These are phyloP conservation scores for Elsinoe australis DNA, from an alignment of 2,329 filamentous ascomycete genomes.

Conservation along the genomic window DNA sequence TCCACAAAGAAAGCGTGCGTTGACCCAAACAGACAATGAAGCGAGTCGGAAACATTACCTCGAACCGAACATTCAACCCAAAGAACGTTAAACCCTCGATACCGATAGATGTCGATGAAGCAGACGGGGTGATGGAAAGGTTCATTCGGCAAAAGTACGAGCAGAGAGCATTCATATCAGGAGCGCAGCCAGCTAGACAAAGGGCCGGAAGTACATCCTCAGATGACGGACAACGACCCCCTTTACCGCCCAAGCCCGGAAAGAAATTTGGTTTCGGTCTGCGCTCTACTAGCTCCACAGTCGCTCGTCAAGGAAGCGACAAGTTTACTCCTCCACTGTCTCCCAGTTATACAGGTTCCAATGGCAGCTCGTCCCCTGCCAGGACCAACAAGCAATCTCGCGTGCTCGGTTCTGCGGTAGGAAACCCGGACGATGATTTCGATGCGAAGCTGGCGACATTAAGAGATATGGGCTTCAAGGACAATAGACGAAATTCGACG, in stretches of 20 bases:
- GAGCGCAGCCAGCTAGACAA: constrained; percentile 36
- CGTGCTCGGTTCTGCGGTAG: constrained; percentile 62
- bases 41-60: constrained; percentile 74
- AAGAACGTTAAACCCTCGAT: constrained; percentile 74
- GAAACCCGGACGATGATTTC: constrained; percentile 46
- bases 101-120: constrained; percentile 84
- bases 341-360: constrained; percentile 25
- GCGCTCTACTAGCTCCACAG: constrained; percentile 62
- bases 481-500: constrained; percentile 71
- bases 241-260: constrained; percentile 52
- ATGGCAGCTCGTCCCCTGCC: constrained; percentile 21
- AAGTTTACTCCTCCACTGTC: constrained; percentile 32
- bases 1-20: constrained; percentile 45
- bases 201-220: constrained; percentile 48
- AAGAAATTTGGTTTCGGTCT: constrained; percentile 57
- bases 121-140: constrained; percentile 87
- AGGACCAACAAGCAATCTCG: constrained; percentile 55
- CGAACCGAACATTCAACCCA: constrained; percentile 86
- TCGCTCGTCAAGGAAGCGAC: constrained; percentile 48
- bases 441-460: constrained; percentile 71
- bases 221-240: constrained; percentile 50
- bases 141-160: constrained; percentile 95
- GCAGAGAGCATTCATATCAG: constrained; percentile 47
- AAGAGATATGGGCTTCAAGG: constrained; percentile 84
- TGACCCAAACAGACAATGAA: constrained; percentile 69